These are phyloP conservation scores for Kregervanrija delftensis DNA, from an alignment of 805 yeast species.

Conservation along the genomic window DNA sequence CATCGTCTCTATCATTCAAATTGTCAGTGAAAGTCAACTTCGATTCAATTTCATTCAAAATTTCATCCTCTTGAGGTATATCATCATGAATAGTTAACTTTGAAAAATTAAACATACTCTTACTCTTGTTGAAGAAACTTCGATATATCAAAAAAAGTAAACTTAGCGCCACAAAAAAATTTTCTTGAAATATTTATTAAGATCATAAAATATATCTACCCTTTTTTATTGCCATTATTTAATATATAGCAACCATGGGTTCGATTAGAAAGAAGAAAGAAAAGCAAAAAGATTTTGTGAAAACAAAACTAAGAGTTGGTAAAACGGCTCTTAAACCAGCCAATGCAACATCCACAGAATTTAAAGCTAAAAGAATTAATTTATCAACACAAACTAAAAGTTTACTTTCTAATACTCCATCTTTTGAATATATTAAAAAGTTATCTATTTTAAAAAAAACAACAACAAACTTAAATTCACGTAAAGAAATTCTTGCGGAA, in stretches of 20 bases:
- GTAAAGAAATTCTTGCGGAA: conserved; percentile 15
- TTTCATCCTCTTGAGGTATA: no score
- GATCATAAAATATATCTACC: neutral
- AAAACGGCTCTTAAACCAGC: conserved; percentile 65
- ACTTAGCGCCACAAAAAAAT: no score
- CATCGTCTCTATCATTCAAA: neutral
- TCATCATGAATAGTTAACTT: no score
- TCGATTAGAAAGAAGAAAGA: conserved; percentile 53
- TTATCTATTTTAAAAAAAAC: conserved; percentile 62
- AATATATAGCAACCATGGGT: conserved; percentile 28
- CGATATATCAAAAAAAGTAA: no score
- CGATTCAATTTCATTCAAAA: no score
- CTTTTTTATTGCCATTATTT: neutral
- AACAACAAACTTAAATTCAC: conserved; percentile 13
- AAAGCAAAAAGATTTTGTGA: conserved; percentile 68
- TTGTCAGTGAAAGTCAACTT: no score
- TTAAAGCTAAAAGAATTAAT: conserved; percentile 53
- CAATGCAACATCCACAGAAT: conserved; percentile 81
- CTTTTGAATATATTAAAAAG: conserved; percentile 37
- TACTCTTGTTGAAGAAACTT: no score
- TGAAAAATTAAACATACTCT: no score
- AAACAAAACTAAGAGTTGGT: conserved; percentile 82
- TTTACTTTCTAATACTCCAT: conserved; percentile 2
- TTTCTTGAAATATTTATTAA: no score
- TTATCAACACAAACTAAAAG: conserved; percentile 27